These are phyloP conservation scores for Nicotiana undulata DNA, from an alignment of 257 asterid species.

Conservation along the genomic window DNA sequence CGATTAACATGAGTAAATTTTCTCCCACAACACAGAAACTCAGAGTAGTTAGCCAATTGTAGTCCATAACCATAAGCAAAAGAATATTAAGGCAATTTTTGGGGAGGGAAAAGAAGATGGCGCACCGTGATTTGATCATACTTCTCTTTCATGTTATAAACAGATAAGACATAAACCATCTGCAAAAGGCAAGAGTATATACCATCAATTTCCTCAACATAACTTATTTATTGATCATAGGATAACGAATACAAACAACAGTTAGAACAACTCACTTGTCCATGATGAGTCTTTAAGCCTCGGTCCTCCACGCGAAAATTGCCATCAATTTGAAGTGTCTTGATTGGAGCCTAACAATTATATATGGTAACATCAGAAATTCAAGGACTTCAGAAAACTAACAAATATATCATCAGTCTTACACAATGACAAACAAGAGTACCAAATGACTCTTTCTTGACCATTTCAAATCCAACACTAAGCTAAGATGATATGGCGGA, in stretches of 20 bases:
- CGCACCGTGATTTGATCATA: slow-evolving; percentile 59
- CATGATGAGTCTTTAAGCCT: slow-evolving; percentile 92
- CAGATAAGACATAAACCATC: slow-evolving; percentile 88
- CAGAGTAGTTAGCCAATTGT: not conserved
- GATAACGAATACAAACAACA: not conserved
- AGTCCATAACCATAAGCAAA: not conserved
- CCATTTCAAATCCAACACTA: not conserved
- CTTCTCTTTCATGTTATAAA: slow-evolving; percentile 80
- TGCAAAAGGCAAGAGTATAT: slow-evolving; percentile 21
- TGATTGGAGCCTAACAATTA: slow-evolving; percentile 55
- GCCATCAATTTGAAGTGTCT: slow-evolving; percentile 78
- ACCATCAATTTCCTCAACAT: not conserved
- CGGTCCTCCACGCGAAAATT: slow-evolving; percentile 95
- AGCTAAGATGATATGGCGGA: not conserved
- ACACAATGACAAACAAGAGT: not conserved
- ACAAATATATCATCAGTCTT: not conserved
- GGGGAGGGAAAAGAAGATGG: not conserved
- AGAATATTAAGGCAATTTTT: not conserved
- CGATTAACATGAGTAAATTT: not conserved
- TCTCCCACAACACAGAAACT: not conserved
- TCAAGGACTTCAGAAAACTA: not conserved
- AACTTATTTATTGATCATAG: not conserved
- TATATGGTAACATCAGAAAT: slow-evolving; percentile 2
- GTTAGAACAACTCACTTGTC: slow-evolving; percentile 53
- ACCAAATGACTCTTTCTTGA: not conserved